phyloP scores from a whole-genome alignment of 208 protist species.

The Crithidia sp. region DNA sequence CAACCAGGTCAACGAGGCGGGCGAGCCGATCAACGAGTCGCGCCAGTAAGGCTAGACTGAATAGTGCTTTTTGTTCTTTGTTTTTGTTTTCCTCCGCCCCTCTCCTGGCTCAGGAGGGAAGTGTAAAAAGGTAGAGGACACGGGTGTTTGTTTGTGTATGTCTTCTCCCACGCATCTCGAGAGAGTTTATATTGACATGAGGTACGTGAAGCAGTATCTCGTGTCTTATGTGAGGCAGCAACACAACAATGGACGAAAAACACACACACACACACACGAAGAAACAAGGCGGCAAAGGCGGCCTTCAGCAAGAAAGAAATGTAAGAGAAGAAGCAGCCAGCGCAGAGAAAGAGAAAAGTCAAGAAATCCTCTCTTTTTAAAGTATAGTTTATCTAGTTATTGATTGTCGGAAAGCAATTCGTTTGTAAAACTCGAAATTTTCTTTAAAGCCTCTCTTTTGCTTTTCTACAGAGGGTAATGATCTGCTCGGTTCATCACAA shows the following conservation, averaged over 20 bases:
- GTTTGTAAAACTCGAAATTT: not conserved
- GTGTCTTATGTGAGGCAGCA: too few relatives aligned
- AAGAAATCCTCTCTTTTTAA: too few relatives aligned
- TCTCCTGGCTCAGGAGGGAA: not conserved
- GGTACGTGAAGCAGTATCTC: too few relatives aligned
- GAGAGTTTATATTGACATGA: too few relatives aligned
- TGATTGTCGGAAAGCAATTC: too few relatives aligned
- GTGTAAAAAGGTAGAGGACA: not conserved
- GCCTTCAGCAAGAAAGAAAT: not conserved
- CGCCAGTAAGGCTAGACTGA: not conserved
- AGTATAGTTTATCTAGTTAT: too few relatives aligned
- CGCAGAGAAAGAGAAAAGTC: too few relatives aligned
- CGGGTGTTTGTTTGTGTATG: too few relatives aligned
- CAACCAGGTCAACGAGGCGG: constrained; percentile 8
- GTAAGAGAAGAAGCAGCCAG: too few relatives aligned
- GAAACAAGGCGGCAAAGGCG: not conserved
- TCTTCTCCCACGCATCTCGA: too few relatives aligned
- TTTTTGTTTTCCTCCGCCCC: not conserved
- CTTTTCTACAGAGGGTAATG: constrained; percentile 3
- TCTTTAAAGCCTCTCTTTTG: constrained; percentile 5
- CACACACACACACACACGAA: too few relatives aligned
- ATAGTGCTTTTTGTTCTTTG: not conserved
- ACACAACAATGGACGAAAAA: too few relatives aligned
- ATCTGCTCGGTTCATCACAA: constrained; percentile 12
- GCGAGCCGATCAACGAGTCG: constrained; percentile 21